A percentile compares a stretch with the other conserved stretches of the same genome.
Evolutionary conservation across 1,139 yeast genomes (phyloP).

Genomic region (Yamadazyma conglobata): DNA sequence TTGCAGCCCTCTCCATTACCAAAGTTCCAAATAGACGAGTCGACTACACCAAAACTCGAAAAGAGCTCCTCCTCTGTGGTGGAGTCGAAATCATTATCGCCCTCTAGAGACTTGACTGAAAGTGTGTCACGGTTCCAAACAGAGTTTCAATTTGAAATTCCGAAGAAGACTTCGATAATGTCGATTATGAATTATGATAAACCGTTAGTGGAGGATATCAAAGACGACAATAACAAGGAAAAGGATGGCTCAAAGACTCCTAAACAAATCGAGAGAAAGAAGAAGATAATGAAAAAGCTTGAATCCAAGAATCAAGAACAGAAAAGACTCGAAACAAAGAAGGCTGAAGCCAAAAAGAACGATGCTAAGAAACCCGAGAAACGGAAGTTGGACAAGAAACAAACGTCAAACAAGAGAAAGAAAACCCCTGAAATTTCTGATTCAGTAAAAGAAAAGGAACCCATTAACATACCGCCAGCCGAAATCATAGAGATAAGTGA

Average conservation of each 20-base stretch:
- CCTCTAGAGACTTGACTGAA: conserved; percentile 5
- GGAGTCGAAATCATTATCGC: background rate
- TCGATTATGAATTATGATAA: conserved; percentile 37
- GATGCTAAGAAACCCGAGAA: conserved; percentile 13
- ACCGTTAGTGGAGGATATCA: conserved; percentile 14
- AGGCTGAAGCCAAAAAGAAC: conserved; percentile 12
- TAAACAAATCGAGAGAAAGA: conserved; percentile 6
- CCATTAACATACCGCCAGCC: conserved; percentile 15
- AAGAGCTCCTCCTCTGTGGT: no score
- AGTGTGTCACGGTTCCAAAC: conserved; percentile 33
- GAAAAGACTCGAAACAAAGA: conserved; percentile 9
- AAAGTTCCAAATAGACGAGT: conserved; percentile 3
- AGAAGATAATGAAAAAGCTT: conserved; percentile 12
- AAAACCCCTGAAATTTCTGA: conserved; percentile 15
- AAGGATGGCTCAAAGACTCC: conserved; percentile 1
- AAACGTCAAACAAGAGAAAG: conserved; percentile 13
- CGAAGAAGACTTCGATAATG: conserved; percentile 32
- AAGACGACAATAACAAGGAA: conserved; percentile 1
- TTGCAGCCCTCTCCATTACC: conserved; percentile 12
- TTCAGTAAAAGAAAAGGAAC: conserved; percentile 11
- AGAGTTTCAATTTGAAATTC: conserved; percentile 20
- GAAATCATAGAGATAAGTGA: conserved; percentile 11
- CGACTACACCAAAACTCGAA: no score
- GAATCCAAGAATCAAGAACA: conserved; percentile 12
- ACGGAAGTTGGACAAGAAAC: conserved; percentile 15